A percentile compares a stretch with the other conserved stretches of the same genome.
phyloP scores from a whole-genome alignment of 306 rosid species.

The Begonia masoniana region DNA sequence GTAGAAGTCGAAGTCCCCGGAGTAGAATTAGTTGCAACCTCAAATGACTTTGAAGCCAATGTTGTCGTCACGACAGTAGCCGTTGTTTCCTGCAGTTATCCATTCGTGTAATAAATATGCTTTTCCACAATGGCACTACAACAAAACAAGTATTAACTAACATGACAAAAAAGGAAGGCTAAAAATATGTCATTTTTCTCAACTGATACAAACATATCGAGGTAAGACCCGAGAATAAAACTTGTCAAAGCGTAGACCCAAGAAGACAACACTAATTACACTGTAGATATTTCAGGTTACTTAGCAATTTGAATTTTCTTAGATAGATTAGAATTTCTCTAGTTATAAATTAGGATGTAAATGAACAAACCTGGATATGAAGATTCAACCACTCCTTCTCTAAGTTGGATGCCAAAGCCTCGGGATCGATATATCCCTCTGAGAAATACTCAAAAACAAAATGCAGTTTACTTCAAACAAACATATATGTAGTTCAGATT shows the following conservation, averaged over 20 bases:
- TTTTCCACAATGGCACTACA: no score
- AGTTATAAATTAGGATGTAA: no score
- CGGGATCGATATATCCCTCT: constrained; percentile 38
- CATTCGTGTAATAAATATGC: not conserved
- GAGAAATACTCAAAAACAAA: not conserved
- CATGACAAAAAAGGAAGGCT: no score
- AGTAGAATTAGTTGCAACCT: constrained; percentile 12
- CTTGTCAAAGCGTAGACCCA: no score
- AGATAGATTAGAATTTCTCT: no score
- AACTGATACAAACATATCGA: no score
- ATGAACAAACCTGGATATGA: constrained; percentile 27
- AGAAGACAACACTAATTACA: no score
- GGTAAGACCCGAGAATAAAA: no score
- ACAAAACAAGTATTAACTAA: no score
- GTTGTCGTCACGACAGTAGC: constrained; percentile 35
- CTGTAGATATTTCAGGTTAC: no score
- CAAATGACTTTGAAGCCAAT: constrained; percentile 37
- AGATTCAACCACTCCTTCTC: constrained; percentile 48
- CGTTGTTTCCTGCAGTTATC: constrained; percentile 35
- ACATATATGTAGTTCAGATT: not conserved
- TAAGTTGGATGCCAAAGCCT: constrained; percentile 33
- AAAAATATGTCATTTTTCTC: no score
- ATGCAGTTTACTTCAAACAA: not conserved
- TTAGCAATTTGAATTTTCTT: no score
- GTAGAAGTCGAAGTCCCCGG: constrained; percentile 13